Conservation (phyloP, 176 grass and related monocot genomes). For the Triticum timopheevii region DNA sequence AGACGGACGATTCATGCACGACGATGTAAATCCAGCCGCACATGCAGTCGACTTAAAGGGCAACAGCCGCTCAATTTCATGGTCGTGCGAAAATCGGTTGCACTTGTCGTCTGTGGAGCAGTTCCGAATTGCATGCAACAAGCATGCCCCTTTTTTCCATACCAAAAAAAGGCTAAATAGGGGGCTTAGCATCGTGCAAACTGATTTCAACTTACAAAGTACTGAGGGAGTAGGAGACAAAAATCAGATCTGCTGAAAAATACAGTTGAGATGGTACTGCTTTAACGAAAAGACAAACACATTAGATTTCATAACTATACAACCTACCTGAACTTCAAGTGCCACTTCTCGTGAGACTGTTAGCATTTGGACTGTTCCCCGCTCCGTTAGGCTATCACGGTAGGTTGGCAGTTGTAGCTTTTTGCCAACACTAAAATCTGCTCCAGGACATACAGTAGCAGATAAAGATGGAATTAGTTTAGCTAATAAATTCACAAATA, state of each 20-base stretch:
- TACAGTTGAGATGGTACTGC: not conserved
- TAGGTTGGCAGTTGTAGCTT: constrained; percentile 83
- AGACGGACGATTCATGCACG: too few relatives aligned
- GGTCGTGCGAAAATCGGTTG: too few relatives aligned
- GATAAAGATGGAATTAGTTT: constrained; percentile 12
- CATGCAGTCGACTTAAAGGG: too few relatives aligned
- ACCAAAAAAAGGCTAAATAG: not conserved
- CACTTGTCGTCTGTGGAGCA: too few relatives aligned
- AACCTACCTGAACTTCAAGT: constrained; percentile 91
- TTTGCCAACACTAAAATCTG: constrained; percentile 85
- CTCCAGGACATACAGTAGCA: constrained; percentile 25
- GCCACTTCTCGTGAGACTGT: constrained; percentile 91
- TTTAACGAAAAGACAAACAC: constrained; percentile 6
- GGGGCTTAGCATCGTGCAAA: not conserved
- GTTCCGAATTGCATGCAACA: not conserved
- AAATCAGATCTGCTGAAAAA: constrained; percentile 41
- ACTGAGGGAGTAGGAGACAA: not conserved
- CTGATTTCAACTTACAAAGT: not conserved
- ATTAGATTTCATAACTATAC: not conserved
- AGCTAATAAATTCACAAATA: constrained; percentile 4
- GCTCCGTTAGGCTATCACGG: constrained; percentile 79
- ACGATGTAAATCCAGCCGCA: too few relatives aligned
- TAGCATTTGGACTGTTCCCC: constrained; percentile 88
- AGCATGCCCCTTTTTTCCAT: not conserved
- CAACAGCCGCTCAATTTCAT: too few relatives aligned